phyloP scores from a whole-genome alignment of 805 yeast species.

The Zygosaccharomyces lentus region DNA sequence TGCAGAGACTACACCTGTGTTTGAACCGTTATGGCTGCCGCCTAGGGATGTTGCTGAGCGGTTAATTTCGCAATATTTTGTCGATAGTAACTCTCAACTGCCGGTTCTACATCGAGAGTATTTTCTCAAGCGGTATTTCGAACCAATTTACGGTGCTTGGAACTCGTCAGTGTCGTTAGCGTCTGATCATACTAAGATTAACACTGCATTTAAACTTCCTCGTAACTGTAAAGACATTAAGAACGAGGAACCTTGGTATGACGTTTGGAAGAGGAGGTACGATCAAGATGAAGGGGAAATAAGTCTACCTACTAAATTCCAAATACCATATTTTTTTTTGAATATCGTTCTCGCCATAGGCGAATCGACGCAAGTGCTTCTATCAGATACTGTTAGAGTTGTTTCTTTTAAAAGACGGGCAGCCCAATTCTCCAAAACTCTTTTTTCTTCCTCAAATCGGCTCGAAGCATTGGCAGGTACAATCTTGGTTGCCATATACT shows the following conservation, averaged over 20 bases:
- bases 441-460: constrained; percentile 53
- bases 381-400: constrained; percentile 59
- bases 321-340: constrained; percentile 60
- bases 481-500: constrained; percentile 61
- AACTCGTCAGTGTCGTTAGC: constrained; percentile 53
- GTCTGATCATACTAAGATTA: constrained; percentile 48
- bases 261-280: constrained; percentile 43
- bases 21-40: constrained; percentile 44
- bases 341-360: constrained; percentile 79
- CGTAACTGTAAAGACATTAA: constrained; percentile 13
- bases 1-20: constrained; percentile 18
- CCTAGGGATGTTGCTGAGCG: constrained; percentile 66
- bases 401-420: constrained; percentile 71
- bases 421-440: constrained; percentile 50
- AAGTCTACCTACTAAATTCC: constrained; percentile 45
- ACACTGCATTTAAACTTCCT: constrained; percentile 34
- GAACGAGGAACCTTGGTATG: constrained; percentile 19
- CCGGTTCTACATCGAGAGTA: constrained; percentile 82
- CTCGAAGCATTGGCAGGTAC: constrained; percentile 72
- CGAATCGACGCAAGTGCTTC: constrained; percentile 65
- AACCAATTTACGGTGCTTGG: constrained; percentile 75
- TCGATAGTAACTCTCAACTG: constrained; percentile 75
- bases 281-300: constrained; percentile 36
- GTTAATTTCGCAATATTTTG: constrained; percentile 61
- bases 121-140: constrained; percentile 60